Percentiles rank a stretch among this genome's conserved stretches.
Conservation (phyloP, 2,329 filamentous ascomycete genomes). For the Fusarium subglutinans region DNA sequence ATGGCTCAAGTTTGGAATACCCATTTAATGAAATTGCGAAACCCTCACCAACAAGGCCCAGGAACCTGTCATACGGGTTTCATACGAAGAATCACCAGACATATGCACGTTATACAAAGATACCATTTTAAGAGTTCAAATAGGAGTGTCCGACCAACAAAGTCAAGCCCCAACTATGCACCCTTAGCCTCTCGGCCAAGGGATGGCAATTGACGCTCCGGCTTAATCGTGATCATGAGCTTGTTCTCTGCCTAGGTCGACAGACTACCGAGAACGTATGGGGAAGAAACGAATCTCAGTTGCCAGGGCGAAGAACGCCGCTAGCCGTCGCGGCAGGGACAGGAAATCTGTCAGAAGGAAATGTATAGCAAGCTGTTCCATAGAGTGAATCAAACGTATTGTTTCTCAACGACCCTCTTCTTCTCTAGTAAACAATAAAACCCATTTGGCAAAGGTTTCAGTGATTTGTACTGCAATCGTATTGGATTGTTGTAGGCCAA, state of each 20-base stretch:
- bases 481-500: background rate
- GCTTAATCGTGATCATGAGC: slow-evolving; percentile 91
- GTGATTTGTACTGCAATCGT: background rate
- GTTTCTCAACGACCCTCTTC: background rate
- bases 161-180: slow-evolving; percentile 97
- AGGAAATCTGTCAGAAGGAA: slow-evolving; percentile 14
- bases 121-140: slow-evolving; percentile 16
- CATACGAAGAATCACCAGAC: slow-evolving; percentile 9
- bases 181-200: slow-evolving; percentile 78
- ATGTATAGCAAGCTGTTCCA: slow-evolving; percentile 21
- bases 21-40: slow-evolving; percentile 7
- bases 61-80: background rate
- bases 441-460: background rate
- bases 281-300: slow-evolving; percentile 66
- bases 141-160: slow-evolving; percentile 80
- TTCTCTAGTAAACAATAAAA: background rate
- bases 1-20: background rate
- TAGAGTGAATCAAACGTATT: slow-evolving; percentile 8
- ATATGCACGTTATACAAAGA: slow-evolving; percentile 8
- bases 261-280: slow-evolving; percentile 84
- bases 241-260: slow-evolving; percentile 80
- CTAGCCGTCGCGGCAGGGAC: slow-evolving; percentile 64
- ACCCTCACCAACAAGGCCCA: background rate
- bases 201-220: slow-evolving; percentile 93
- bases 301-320: slow-evolving; percentile 61